A percentile compares a stretch with the other conserved stretches of the same genome.
These are phyloP conservation scores for Boletus rufocinnamomeus DNA, from an alignment of 768 basidiomycete genomes.

Conservation along the genomic window DNA sequence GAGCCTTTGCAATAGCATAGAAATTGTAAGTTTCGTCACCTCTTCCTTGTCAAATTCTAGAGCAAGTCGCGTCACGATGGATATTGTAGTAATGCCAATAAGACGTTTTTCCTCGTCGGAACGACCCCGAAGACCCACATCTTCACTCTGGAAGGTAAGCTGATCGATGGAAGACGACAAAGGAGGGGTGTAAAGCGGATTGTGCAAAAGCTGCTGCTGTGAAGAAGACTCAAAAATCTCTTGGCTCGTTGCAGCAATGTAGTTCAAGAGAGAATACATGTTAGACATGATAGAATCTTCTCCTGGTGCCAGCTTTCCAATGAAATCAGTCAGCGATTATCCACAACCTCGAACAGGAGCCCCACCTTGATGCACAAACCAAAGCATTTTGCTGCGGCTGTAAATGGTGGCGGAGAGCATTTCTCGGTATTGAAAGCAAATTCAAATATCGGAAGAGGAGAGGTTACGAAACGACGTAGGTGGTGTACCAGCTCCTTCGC, in stretches of 20 bases:
- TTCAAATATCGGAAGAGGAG: conserved; percentile 86
- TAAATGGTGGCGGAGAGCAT: conserved; percentile 74
- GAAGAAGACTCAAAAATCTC: conserved; percentile 61
- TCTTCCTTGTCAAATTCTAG: conserved; percentile 87
- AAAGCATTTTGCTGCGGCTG: conserved; percentile 87
- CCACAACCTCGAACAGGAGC: neutral
- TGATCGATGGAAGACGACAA: conserved; percentile 43
- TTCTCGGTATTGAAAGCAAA: conserved; percentile 76
- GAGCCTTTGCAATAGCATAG: conserved; percentile 89
- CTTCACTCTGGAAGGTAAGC: conserved; percentile 55
- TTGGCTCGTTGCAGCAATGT: conserved; percentile 82
- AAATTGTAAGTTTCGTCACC: conserved; percentile 85
- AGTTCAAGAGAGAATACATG: conserved; percentile 95
- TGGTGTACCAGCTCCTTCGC: conserved; percentile 74
- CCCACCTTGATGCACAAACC: conserved; percentile 83
- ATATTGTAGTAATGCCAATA: conserved; percentile 88
- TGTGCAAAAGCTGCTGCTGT: conserved; percentile 43
- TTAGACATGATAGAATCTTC: conserved; percentile 92
- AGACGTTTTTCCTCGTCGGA: conserved; percentile 84
- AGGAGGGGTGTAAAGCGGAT: conserved; percentile 41
- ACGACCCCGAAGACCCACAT: conserved; percentile 62
- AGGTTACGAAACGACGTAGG: conserved; percentile 84
- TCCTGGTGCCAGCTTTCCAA: conserved; percentile 70
- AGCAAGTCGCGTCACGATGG: conserved; percentile 84
- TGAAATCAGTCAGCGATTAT: conserved; percentile 7